Conservation (phyloP, 164 flowering plant species). For the Stephania cephalantha region DNA sequence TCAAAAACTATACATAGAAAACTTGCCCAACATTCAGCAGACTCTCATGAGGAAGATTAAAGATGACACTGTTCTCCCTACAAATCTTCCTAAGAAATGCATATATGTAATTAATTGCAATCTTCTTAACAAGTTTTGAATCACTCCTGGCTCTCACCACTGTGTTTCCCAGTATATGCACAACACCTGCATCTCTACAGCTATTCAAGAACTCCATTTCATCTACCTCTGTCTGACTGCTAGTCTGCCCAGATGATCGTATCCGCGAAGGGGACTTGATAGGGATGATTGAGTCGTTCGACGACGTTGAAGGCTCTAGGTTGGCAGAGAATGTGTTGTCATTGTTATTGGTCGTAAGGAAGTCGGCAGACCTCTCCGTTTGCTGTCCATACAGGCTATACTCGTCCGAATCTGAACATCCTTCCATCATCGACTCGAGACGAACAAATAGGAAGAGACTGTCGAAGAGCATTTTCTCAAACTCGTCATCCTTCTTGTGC, state of each 20-base stretch:
- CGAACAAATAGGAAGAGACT: constrained; percentile 68
- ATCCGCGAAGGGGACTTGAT: constrained; percentile 30
- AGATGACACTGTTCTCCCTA: constrained; percentile 79
- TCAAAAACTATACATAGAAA: constrained; percentile 49
- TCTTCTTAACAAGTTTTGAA: constrained; percentile 56
- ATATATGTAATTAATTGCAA: constrained; percentile 79
- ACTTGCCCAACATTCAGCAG: constrained; percentile 82
- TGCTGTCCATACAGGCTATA: constrained; percentile 47
- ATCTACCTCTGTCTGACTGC: constrained; percentile 50
- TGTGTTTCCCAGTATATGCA: constrained; percentile 87
- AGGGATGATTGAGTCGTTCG: constrained; percentile 62
- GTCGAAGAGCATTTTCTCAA: constrained; percentile 85
- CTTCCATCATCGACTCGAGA: constrained; percentile 93
- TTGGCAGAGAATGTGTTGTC: constrained; percentile 27
- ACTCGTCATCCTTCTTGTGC: constrained; percentile 89
- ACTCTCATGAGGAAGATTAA: constrained; percentile 83
- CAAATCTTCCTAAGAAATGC: constrained; percentile 90
- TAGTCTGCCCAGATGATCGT: constrained; percentile 37
- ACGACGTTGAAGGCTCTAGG: constrained; percentile 40
- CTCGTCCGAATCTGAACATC: constrained; percentile 68
- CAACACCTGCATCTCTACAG: constrained; percentile 92
- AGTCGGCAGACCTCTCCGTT: constrained; percentile 41
- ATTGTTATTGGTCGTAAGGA: constrained; percentile 26
- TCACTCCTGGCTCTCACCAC: constrained; percentile 73
- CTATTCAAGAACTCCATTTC: constrained; percentile 68